A percentile compares a stretch with the other conserved stretches of the same genome.
phyloP scores from a whole-genome alignment of 2,329 filamentous ascomycete genomes.

The Arthroderma sp. region DNA sequence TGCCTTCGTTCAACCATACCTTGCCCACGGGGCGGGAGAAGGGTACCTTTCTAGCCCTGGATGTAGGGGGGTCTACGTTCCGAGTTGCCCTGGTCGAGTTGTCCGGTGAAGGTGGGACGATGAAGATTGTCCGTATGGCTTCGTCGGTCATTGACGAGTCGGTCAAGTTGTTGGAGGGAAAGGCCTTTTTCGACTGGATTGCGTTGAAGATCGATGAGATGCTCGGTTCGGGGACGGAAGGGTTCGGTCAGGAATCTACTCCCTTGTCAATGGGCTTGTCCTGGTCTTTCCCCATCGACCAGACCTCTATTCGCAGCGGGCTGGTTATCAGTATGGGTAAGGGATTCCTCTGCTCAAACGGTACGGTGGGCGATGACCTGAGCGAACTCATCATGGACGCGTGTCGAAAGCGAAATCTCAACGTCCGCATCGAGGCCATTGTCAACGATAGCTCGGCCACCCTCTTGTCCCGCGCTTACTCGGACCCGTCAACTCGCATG shows the following conservation, averaged over 20 bases:
- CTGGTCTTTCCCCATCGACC: constrained; percentile 56
- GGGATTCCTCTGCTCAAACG: constrained; percentile 49
- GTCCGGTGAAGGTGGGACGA: constrained; percentile 36
- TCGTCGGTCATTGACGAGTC: constrained; percentile 45
- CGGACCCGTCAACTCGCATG: constrained; percentile 48
- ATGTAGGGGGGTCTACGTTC: constrained; percentile 56
- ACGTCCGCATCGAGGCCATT: constrained; percentile 50
- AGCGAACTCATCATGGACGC: constrained; percentile 48
- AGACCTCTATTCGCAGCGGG: constrained; percentile 48
- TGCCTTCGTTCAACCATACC: constrained; percentile 52
- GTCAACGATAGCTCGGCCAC: constrained; percentile 54
- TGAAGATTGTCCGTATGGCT: constrained; percentile 45
- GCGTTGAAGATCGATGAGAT: constrained; percentile 46
- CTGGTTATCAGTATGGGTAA: constrained; percentile 53
- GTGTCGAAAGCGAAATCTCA: constrained; percentile 43
- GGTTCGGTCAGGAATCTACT: constrained; percentile 26
- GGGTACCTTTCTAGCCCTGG: constrained; percentile 50
- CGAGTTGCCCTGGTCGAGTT: constrained; percentile 50
- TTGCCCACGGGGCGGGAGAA: constrained; percentile 48
- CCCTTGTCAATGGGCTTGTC: constrained; percentile 48
- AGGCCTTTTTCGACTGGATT: constrained; percentile 56
- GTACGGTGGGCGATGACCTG: constrained; percentile 48
- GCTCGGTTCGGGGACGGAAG: constrained; percentile 33
- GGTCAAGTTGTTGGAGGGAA: constrained; percentile 44
- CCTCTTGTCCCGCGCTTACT: constrained; percentile 50